Evolutionary conservation across 1,284 basidiomycete species (phyloP), one percentile per base, ranked within the genome.

Genomic region (Schizophyllum commune): DNA sequence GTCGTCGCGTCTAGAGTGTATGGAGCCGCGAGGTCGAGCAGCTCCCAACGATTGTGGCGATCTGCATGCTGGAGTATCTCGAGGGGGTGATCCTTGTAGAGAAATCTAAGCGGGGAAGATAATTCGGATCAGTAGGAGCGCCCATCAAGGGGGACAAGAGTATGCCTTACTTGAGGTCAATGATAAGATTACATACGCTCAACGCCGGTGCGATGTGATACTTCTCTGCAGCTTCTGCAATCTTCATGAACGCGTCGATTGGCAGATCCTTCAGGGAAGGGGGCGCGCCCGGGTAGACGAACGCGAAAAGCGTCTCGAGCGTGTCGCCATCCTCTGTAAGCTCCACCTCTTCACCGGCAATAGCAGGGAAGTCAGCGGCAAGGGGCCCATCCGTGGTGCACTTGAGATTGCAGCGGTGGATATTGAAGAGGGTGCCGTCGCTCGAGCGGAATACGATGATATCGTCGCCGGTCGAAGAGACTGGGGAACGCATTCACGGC

Each of bases 171-270:
- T n/a, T n/a, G n/a, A n/a, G n/a, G n/a, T 69, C 71, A 33, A 72
- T 60, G 7, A 27, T 5, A 5, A 27, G 5, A 9, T 62, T 65
- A 57, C 71, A 73, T 15, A 72, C 63, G 34, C 65, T 67, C 57
- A 71, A 67, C 0, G 72, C 73, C 2, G 71, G 64, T 32, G 68
- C 72, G 0, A 72, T 68, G 52, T 71, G 68, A 55, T 74, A 74
- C 39, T 70, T 71, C 57, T 73, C 71, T 15, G 72, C 70, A 6
- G 72, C 72, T 33, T 71, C 67, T 0, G 71, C 71, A 17, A 74
- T 58, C 13, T 61, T 65, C 1, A 61, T 64, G 22, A 73, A 59
- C 2, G 62, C 60, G 0, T 59, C 32, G 54, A 72, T 71, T 1
- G 65, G 64, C 2, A 68, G 53, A 4, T 64, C 62, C 32, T 71